A percentile compares a stretch with the other conserved stretches of the same genome.
phyloP scores from a whole-genome alignment of 2,329 filamentous ascomycete species.

The Dactylonectria macrodidyma region DNA sequence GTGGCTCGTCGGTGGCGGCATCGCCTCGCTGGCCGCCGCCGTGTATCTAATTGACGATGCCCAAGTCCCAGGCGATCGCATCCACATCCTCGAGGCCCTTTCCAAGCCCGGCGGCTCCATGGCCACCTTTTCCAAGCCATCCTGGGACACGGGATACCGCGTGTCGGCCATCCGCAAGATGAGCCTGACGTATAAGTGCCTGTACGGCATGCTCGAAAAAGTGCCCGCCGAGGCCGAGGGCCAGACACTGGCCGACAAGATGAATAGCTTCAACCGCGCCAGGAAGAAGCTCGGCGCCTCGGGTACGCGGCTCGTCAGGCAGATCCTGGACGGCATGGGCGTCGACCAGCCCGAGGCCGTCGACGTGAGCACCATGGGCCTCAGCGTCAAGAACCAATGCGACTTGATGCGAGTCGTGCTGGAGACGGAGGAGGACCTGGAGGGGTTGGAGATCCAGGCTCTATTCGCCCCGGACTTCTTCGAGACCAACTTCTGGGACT shows the following conservation, averaged over 20 bases:
- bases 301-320: conserved; percentile 44
- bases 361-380: conserved; percentile 45
- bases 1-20: conserved; percentile 48
- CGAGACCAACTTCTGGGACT: conserved; percentile 48
- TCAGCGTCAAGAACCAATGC: conserved; percentile 49
- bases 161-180: conserved; percentile 47
- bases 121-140: conserved; percentile 39
- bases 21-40: conserved; percentile 45
- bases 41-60: conserved; percentile 46
- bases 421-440: conserved; percentile 45
- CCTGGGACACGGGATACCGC: conserved; percentile 45
- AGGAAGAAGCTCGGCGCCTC: conserved; percentile 44
- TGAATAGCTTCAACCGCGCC: conserved; percentile 43
- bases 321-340: conserved; percentile 35
- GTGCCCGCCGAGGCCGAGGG: conserved; percentile 41
- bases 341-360: conserved; percentile 43
- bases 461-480: conserved; percentile 47
- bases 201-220: conserved; percentile 46
- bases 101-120: conserved; percentile 45
- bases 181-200: conserved; percentile 46
- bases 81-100: conserved; percentile 47
- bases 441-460: conserved; percentile 46
- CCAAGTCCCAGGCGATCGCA: conserved; percentile 43
- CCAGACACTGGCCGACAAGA: conserved; percentile 43
- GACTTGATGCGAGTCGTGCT: conserved; percentile 48